Evolutionary conservation across 1,284 basidiomycete species (phyloP), one percentile per base, ranked within the genome.

Genomic region (Fistulinella cinereoalba): DNA sequence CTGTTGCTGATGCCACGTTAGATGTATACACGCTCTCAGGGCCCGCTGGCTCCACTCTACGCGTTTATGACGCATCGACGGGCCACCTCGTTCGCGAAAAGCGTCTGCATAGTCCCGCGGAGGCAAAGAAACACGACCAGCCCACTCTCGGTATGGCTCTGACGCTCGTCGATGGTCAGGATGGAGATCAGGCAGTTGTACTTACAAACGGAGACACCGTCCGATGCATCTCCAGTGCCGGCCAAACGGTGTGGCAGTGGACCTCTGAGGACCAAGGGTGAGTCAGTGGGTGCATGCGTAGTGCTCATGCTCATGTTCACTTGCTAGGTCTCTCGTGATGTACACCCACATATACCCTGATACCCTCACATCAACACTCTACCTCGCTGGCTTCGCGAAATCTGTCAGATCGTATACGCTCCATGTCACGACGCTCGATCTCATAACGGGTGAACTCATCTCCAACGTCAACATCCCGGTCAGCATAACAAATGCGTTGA

Each of bases 11-110:
- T 43, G n/a, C 19, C 41, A 11, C 13, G 19, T 21, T 52, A 92
- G 90, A 72, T 37, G 69, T 93, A 21, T 77, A 85, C 19, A 71
- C 85, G 7, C 70, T 96, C 22, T 94, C 92, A 24, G 92, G 91
- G 11, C 72, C 81, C 3, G 81, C 83, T 4, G 88, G 83, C 3
- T 73, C 85, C 7, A 85, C 74, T 1, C 71, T 89, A n/a, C 81
- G 92, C 18, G 66, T 82, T 11, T 85, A 91, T 58, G 81, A 92
- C 38, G 69, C 74, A 8, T 59, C 71, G 3, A 83, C 79, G 0
- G 94, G 94, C 1, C 62, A 77, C 37, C 71, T 93, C n/a, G 51
- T 86, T 2, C 75, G 84, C 56, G 91, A 96, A 65, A 74, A 71
- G 36, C 71, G 71, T 12, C 62, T 92, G 1, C 81, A 88, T 43